Conservation (phyloP, 1,284 basidiomycete species). For the Wolfiporia cocos region DNA sequence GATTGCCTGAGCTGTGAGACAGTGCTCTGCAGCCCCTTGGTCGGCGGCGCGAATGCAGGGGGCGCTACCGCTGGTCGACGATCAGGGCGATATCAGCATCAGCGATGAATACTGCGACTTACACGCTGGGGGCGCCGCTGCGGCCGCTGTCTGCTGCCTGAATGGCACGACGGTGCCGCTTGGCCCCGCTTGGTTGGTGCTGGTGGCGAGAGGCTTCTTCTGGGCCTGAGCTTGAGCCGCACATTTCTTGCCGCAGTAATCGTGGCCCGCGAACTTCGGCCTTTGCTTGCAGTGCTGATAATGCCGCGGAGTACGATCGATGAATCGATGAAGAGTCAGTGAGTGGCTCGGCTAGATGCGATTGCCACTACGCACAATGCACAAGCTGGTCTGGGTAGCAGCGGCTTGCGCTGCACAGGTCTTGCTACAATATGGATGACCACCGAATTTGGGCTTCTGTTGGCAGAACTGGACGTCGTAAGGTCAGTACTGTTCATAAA, state of each 20-base stretch:
- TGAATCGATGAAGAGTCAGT: background rate
- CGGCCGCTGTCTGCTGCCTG: no score
- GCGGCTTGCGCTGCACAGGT: constrained; percentile 13
- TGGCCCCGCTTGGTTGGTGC: no score
- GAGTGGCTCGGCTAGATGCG: background rate
- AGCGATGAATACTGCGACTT: no score
- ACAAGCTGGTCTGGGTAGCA: constrained; percentile 2
- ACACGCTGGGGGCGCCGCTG: no score
- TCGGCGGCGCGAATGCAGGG: no score
- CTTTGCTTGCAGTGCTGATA: constrained; percentile 50
- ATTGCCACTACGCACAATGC: constrained; percentile 6
- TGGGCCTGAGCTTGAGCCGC: constrained; percentile 35
- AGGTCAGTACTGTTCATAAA: background rate
- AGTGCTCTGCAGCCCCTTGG: no score
- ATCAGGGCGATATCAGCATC: no score
- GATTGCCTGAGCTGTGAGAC: no score
- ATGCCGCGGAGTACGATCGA: background rate
- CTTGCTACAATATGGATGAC: constrained; percentile 12
- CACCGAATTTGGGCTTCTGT: constrained; percentile 8
- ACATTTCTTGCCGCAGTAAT: constrained; percentile 58
- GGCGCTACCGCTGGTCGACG: no score
- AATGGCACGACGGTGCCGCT: no score
- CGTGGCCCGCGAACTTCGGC: constrained; percentile 44
- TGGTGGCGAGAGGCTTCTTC: constrained; percentile 9
- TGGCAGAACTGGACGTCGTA: constrained; percentile 9